Conservation (phyloP, 768 basidiomycete species). For the Lactarius indigo region DNA sequence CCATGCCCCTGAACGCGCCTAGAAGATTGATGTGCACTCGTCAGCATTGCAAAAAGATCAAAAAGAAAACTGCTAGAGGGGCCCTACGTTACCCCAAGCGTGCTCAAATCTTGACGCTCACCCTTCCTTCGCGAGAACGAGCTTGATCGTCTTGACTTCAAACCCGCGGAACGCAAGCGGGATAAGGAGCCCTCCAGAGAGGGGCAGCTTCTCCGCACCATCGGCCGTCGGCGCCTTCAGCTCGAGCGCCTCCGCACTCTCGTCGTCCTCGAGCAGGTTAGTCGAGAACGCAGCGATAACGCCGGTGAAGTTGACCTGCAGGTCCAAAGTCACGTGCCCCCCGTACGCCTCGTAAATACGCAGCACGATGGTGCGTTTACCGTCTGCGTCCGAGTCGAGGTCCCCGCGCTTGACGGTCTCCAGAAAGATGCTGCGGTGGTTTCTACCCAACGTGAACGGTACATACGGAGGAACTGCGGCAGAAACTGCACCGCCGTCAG, state of each 20-base stretch:
- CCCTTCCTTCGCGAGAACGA: constrained; percentile 40
- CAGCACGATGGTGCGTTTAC: constrained; percentile 56
- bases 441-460: constrained; percentile 68
- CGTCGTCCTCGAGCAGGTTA: constrained; percentile 82
- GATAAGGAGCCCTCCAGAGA: constrained; percentile 32
- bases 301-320: constrained; percentile 54
- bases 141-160: constrained; percentile 86
- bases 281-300: constrained; percentile 60
- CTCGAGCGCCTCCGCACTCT: constrained; percentile 41
- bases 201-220: constrained; percentile 29
- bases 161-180: constrained; percentile 77
- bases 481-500: constrained; percentile 33
- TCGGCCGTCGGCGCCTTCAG: constrained; percentile 27
- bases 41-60: neutral
- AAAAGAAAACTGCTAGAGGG: neutral
- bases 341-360: constrained; percentile 92
- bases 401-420: constrained; percentile 97
- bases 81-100: neutral
- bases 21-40: neutral
- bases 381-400: constrained; percentile 46
- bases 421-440: constrained; percentile 72
- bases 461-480: constrained; percentile 33
- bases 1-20: neutral
- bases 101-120: neutral
- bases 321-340: constrained; percentile 68